Conservation (phyloP, 2,329 filamentous ascomycete species). For the Colletotrichum sp. region DNA sequence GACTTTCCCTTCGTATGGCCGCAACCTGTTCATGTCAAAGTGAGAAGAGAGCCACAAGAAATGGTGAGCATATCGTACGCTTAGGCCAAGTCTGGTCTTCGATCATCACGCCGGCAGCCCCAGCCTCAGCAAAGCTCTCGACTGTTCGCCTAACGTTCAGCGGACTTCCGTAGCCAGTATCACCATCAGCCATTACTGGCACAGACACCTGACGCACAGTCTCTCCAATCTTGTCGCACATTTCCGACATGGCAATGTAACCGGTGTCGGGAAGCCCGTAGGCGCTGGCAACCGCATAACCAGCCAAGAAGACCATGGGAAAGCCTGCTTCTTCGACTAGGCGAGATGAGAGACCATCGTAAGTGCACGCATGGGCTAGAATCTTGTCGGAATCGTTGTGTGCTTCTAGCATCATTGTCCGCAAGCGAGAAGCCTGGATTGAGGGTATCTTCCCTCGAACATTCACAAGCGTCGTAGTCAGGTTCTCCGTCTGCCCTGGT, state of each 20-base stretch:
- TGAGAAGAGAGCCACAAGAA: not conserved
- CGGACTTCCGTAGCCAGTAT: constrained; percentile 52
- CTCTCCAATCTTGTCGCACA: constrained; percentile 51
- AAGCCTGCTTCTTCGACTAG: constrained; percentile 51
- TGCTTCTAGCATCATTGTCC: constrained; percentile 41
- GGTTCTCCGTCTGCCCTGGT: not conserved
- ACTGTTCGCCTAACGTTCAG: constrained; percentile 52
- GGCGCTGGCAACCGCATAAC: constrained; percentile 43
- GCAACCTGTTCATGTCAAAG: constrained; percentile 21
- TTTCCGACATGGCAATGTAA: constrained; percentile 52
- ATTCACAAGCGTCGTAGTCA: constrained; percentile 27
- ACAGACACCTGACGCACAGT: constrained; percentile 38
- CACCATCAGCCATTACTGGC: constrained; percentile 49
- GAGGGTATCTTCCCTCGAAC: constrained; percentile 40
- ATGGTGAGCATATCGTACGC: constrained; percentile 32
- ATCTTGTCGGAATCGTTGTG: constrained; percentile 45
- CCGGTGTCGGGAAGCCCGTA: constrained; percentile 51
- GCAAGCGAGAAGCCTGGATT: constrained; percentile 29
- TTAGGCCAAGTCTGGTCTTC: constrained; percentile 56
- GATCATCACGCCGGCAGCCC: constrained; percentile 44
- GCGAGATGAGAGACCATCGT: constrained; percentile 47
- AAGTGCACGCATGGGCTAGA: constrained; percentile 45
- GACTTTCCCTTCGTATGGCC: constrained; percentile 49
- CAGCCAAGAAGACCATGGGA: constrained; percentile 48
- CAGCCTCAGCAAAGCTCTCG: constrained; percentile 44